Percentiles rank a stretch among this genome's conserved stretches.
phyloP scores from a whole-genome alignment of 768 basidiomycete genomes.

The Tricholoma furcatifolium region DNA sequence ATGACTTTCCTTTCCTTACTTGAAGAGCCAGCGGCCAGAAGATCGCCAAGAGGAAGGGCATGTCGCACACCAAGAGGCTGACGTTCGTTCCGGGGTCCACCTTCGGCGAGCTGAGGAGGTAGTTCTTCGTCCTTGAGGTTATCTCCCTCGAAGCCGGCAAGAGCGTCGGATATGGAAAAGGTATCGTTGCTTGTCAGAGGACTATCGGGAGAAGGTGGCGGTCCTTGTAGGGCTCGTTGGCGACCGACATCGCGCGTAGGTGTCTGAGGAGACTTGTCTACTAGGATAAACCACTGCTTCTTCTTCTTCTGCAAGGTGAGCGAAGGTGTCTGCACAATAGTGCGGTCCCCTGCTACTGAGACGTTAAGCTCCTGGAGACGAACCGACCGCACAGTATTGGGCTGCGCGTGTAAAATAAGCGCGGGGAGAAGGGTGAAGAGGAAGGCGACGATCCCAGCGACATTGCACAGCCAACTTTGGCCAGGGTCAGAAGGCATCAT shows the following conservation, averaged over 20 bases:
- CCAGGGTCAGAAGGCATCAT: not conserved
- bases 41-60: too few relatives aligned
- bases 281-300: slow-evolving; percentile 6
- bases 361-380: not conserved
- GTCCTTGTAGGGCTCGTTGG: not conserved
- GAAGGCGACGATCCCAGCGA: slow-evolving; percentile 7
- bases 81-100: too few relatives aligned
- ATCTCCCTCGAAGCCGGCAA: not conserved
- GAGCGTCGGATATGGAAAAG: slow-evolving; percentile 1
- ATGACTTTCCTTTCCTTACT: not conserved
- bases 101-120: too few relatives aligned
- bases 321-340: slow-evolving; percentile 8
- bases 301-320: slow-evolving; percentile 1
- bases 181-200: not conserved
- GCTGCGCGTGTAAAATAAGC: not conserved
- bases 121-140: not conserved
- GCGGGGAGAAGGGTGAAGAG: slow-evolving; percentile 1
- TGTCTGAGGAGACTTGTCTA: not conserved
- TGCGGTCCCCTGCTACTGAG: not conserved
- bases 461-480: slow-evolving; percentile 1
- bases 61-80: too few relatives aligned
- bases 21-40: not conserved
- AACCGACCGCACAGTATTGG: slow-evolving; percentile 1
- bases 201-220: not conserved
- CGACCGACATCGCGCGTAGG: not conserved